Evolutionary conservation across 2,329 filamentous ascomycete genomes (phyloP).

Genomic region (Epichloe hybrida): DNA sequence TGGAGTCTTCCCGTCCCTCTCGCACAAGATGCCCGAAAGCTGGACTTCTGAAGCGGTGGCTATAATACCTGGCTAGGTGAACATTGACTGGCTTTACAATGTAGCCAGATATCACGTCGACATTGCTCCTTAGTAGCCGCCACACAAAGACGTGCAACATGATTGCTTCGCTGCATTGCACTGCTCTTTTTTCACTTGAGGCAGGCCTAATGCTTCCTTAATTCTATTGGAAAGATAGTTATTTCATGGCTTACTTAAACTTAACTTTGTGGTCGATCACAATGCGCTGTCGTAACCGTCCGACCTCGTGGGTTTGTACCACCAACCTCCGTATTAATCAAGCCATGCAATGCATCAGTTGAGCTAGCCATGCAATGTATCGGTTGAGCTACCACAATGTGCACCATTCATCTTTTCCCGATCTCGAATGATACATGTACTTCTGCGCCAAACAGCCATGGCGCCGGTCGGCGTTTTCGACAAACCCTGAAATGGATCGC

Average conservation of each 20-base stretch:
- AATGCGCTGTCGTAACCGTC: not conserved
- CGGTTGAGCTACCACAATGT: not conserved
- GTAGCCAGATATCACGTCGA: no score
- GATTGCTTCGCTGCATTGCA: not conserved
- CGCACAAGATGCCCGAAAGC: no score
- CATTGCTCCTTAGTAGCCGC: no score
- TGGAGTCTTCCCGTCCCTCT: no score
- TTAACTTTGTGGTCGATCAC: not conserved
- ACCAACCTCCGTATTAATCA: slow-evolving; percentile 1
- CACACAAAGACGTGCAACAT: not conserved
- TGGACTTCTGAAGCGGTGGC: no score
- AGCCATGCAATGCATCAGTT: slow-evolving; percentile 1
- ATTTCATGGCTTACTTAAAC: not conserved
- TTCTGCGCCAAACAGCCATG: not conserved
- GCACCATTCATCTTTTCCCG: not conserved
- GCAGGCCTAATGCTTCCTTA: not conserved
- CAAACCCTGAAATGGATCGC: not conserved
- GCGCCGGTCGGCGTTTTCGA: not conserved
- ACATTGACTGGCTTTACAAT: no score
- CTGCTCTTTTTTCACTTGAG: not conserved
- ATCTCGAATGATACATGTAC: not conserved
- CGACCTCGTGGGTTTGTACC: not conserved
- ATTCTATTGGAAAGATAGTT: not conserved
- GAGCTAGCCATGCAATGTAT: slow-evolving; percentile 1
- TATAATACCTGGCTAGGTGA: no score